Evolutionary conservation across 2,329 filamentous ascomycete species (phyloP).

Genomic region (Esteya vermicola): DNA sequence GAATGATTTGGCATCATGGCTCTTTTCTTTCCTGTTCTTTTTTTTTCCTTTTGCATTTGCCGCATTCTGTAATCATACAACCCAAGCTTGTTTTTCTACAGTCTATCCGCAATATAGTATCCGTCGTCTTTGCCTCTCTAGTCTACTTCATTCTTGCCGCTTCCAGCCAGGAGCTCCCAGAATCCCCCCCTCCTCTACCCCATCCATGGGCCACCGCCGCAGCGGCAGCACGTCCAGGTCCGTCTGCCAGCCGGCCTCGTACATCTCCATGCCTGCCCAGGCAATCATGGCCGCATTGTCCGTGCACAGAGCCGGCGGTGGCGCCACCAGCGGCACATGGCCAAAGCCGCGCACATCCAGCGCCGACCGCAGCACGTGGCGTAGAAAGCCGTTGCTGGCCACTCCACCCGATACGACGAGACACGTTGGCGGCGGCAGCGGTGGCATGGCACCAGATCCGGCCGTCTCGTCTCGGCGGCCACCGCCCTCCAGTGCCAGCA

Average conservation of each 20-base stretch:
- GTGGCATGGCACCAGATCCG: not conserved
- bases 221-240: slow-evolving; percentile 44
- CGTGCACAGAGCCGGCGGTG: slow-evolving; percentile 68
- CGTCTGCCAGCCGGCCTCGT: slow-evolving; percentile 56
- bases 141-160: slow-evolving; percentile 3
- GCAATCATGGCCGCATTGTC: slow-evolving; percentile 98
- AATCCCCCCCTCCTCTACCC: slow-evolving; percentile 49
- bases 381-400: slow-evolving; percentile 69
- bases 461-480: slow-evolving; percentile 1
- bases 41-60: too few relatives aligned
- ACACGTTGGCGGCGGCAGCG: slow-evolving; percentile 8
- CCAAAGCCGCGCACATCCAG: slow-evolving; percentile 53
- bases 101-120: too few relatives aligned
- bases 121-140: not conserved
- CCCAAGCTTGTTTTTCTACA: too few relatives aligned
- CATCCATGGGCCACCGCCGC: slow-evolving; percentile 63
- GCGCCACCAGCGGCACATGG: slow-evolving; percentile 51
- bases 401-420: slow-evolving; percentile 85
- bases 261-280: slow-evolving; percentile 92
- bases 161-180: slow-evolving; percentile 41
- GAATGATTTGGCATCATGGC: not conserved
- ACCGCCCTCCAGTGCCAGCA: slow-evolving; percentile 46
- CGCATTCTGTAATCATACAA: too few relatives aligned
- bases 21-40: too few relatives aligned
- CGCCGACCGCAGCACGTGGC: slow-evolving; percentile 42